Evolutionary conservation across 257 asterid species (phyloP), one percentile per base, ranked within the genome.

Genomic region (Penstemon davidsonii): DNA sequence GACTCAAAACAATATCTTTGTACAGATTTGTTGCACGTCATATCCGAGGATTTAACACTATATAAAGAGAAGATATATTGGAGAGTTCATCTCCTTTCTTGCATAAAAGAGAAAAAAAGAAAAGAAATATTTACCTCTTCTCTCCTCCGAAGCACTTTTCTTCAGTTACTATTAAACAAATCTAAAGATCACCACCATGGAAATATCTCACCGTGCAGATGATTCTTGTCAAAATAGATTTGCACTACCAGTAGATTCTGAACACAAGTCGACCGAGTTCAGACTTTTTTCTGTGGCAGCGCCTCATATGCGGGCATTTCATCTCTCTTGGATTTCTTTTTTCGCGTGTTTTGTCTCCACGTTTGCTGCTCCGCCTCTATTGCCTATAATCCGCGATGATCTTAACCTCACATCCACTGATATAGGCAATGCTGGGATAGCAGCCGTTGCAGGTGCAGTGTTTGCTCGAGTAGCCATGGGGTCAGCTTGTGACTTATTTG

Each of bases 271-370:
- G 11, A 86, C 90, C 0, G 81, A 82, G 9, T 84, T 93, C 78
- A 53, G 81, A 7, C 67, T 86, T 0, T 68, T 75, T 33, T 90
- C 98, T 0, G 4, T 66, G 3, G 88, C 90, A 0, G 71, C 86
- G 1, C 98, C 95, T 4, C 98, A 90, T 71, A 93, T 93, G 98
- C 81, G 95, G 7, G 86, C 96, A 0, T 93, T 90, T 67, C 98
- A 92, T 13, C 83, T 92, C 53, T 78, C 96, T 3, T 90, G 98
- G 98, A 19, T 90, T 19, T 90, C 98, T 0, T 90, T 88, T 85
- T 88, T 88, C 56, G 74, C 97, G 10, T 93, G 98, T 69, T 90
- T 92, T 52, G 92, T 92, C 70, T 93, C 98, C 51, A 83, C 95
- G 44, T 93, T 90, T 52, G 94, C 97, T 0, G 96, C 95, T 0